phyloP scores from a whole-genome alignment of 225 moss, liverwort and hornwort genomes.

The Lunularia cruciata region DNA sequence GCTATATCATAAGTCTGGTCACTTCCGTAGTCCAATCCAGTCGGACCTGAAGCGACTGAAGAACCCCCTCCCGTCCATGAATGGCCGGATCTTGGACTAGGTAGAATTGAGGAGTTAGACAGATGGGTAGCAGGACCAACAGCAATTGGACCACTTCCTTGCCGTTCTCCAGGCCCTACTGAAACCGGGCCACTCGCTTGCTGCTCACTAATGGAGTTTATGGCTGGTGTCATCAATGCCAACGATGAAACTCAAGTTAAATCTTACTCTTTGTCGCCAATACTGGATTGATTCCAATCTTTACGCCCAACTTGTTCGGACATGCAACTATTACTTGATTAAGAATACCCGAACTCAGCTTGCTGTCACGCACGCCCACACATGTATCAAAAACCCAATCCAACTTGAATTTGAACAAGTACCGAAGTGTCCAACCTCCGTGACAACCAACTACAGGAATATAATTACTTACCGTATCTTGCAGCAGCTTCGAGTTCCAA shows the following conservation, averaged over 20 bases:
- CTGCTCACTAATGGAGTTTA: constrained; percentile 70
- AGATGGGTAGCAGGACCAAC: constrained; percentile 29
- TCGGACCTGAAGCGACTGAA: constrained; percentile 70
- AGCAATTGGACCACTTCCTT: constrained; percentile 51
- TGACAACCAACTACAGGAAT: neutral
- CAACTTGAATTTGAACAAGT: neutral
- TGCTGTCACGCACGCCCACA: too few relatives aligned
- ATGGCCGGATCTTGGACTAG: constrained; percentile 60
- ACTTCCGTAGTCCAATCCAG: constrained; percentile 76
- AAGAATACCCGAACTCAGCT: too few relatives aligned
- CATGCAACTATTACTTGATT: too few relatives aligned
- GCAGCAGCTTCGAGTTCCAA: constrained; percentile 97
- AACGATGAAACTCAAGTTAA: neutral
- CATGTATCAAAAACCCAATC: neutral
- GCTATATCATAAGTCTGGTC: constrained; percentile 71
- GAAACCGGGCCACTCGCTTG: constrained; percentile 56
- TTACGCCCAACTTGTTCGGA: too few relatives aligned
- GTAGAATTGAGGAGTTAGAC: constrained; percentile 42
- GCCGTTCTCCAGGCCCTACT: constrained; percentile 28
- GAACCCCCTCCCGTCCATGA: constrained; percentile 85
- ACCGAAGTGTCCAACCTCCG: neutral
- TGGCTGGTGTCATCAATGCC: constrained; percentile 29
- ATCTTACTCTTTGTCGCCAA: neutral
- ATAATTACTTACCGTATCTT: constrained; percentile 68
- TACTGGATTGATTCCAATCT: neutral